phyloP scores from a whole-genome alignment of 2,329 filamentous ascomycete genomes.

The Hypoxylon sp. region DNA sequence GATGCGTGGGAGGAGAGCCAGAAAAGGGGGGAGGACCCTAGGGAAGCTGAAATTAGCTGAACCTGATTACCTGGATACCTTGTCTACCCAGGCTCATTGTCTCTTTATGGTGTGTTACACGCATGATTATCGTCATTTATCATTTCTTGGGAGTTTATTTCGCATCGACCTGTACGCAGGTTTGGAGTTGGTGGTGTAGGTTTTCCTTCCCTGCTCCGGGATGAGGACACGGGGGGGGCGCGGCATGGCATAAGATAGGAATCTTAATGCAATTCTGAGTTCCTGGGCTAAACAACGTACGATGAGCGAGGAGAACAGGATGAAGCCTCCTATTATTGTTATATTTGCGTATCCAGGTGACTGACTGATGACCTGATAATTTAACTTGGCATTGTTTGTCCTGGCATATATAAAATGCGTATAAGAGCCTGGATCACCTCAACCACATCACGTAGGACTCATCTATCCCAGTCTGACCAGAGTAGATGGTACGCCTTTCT shows the following conservation, averaged over 20 bases:
- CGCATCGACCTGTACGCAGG: slow-evolving; percentile 4
- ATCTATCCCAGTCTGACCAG: background rate
- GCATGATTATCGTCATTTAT: background rate
- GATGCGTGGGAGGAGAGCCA: slow-evolving; percentile 61
- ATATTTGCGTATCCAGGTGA: background rate
- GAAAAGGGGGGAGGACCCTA: slow-evolving; percentile 28
- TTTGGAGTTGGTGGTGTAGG: slow-evolving; percentile 2
- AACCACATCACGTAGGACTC: background rate
- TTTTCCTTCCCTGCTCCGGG: background rate
- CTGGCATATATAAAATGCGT: background rate
- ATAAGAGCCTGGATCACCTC: background rate
- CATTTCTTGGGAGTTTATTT: background rate
- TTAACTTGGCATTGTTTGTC: background rate
- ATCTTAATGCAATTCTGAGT: background rate
- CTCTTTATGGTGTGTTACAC: slow-evolving; percentile 5
- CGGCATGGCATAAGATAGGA: slow-evolving; percentile 6
- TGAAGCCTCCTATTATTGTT: background rate
- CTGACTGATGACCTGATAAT: background rate
- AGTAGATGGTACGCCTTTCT: background rate
- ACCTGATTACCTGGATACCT: slow-evolving; percentile 1
- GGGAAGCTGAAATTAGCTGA: slow-evolving; percentile 1
- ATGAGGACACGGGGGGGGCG: background rate
- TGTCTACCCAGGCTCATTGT: background rate
- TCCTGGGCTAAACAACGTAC: background rate
- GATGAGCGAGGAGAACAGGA: background rate